Evolutionary conservation across 768 basidiomycete genomes (phyloP).

Genomic region (Butyriboletus loyo): DNA sequence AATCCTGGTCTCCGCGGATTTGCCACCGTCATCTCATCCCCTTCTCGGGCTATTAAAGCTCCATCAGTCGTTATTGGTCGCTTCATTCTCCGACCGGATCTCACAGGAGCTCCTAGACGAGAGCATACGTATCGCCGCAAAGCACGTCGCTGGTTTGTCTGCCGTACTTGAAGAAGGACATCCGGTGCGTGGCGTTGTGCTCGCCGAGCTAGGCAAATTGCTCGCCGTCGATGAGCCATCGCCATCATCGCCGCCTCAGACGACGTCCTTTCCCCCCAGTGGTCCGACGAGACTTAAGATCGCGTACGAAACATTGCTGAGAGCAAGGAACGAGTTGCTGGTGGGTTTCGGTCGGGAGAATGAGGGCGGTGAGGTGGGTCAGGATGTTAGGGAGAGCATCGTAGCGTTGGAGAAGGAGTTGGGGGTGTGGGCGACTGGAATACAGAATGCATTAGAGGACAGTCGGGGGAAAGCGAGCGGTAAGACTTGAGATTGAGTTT

Average conservation of each 20-base stretch:
- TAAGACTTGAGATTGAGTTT: background rate
- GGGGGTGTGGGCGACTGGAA: conserved; percentile 61
- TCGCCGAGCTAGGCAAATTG: conserved; percentile 79
- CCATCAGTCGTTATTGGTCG: conserved; percentile 63
- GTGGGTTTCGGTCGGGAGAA: conserved; percentile 70
- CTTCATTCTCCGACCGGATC: conserved; percentile 39
- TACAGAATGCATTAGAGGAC: conserved; percentile 56
- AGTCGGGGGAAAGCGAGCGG: background rate
- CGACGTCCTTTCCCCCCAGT: conserved; percentile 56
- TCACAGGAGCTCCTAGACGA: conserved; percentile 60
- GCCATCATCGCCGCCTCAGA: conserved; percentile 28
- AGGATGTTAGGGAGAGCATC: conserved; percentile 54
- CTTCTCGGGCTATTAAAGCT: conserved; percentile 73
- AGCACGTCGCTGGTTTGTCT: conserved; percentile 51
- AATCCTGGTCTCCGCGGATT: conserved; percentile 53
- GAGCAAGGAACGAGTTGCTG: conserved; percentile 57
- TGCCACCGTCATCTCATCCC: conserved; percentile 72
- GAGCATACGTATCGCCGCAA: conserved; percentile 54
- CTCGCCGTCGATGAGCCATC: conserved; percentile 73
- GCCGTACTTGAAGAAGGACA: conserved; percentile 61
- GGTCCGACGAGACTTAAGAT: conserved; percentile 60
- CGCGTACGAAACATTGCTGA: conserved; percentile 61
- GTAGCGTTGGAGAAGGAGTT: conserved; percentile 71
- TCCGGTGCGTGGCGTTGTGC: conserved; percentile 70
- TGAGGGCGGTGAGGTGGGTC: conserved; percentile 71